These are phyloP conservation scores for Chlamydomonas incerta DNA, from an alignment of 139 green algal genomes.

Conservation along the genomic window DNA sequence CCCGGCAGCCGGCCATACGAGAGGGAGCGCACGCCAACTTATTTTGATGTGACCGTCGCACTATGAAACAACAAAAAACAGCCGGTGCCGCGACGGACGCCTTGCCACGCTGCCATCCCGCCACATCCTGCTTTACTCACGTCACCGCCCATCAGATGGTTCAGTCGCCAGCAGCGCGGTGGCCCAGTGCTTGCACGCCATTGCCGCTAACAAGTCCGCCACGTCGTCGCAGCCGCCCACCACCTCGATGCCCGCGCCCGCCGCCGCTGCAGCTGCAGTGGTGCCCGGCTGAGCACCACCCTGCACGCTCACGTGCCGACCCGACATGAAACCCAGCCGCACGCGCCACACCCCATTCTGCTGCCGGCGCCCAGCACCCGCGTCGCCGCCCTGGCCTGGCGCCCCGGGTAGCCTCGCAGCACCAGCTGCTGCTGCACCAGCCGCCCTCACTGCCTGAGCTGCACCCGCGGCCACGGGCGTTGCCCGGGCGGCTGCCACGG, in stretches of 20 bases:
- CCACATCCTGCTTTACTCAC: too few species aligned
- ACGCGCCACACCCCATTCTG: constrained; percentile 1
- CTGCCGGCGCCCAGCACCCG: too few species aligned
- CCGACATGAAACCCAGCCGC: not conserved
- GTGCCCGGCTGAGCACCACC: not conserved
- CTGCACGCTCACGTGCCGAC: not conserved
- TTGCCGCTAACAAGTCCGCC: constrained; percentile 41
- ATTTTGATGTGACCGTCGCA: too few species aligned
- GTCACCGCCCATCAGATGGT: too few species aligned
- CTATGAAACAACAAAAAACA: too few species aligned
- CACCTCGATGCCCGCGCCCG: not conserved
- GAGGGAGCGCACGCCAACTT: too few species aligned
- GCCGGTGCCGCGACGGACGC: too few species aligned
- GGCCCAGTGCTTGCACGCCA: constrained; percentile 38
- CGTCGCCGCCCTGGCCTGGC: too few species aligned
- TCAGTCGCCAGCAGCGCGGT: constrained; percentile 1
- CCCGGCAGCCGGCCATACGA: too few species aligned
- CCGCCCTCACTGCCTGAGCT: too few species aligned
- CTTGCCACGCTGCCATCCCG: too few species aligned
- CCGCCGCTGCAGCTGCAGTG: not conserved
- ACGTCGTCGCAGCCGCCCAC: constrained; percentile 37
- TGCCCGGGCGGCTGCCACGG: not conserved
- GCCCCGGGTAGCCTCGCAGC: not conserved
- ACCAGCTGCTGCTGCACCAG: not conserved
- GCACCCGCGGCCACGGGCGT: not conserved